Evolutionary conservation across 805 yeast species (phyloP).

Genomic region (Priceomyces castillae): DNA sequence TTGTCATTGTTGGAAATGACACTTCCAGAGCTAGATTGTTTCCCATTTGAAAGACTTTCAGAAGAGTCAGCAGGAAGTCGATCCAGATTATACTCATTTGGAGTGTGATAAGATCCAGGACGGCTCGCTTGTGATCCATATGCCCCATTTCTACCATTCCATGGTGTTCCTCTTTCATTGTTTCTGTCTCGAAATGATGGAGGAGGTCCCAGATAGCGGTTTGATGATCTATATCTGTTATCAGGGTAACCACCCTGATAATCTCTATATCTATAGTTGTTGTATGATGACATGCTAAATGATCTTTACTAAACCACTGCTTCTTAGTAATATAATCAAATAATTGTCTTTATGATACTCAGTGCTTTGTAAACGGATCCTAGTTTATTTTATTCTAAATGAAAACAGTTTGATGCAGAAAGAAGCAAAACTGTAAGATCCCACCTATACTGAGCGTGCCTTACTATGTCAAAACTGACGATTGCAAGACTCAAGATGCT

Average conservation of each 20-base stretch:
- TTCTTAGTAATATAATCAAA: too few relatives aligned
- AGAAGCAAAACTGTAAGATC: neutral
- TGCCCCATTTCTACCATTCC: slow-evolving; percentile 1
- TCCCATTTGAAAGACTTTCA: neutral
- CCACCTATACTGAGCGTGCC: neutral
- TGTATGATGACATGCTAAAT: slow-evolving; percentile 28
- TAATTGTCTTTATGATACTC: too few relatives aligned
- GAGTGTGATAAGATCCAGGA: neutral
- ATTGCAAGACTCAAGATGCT: neutral
- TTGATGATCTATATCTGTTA: slow-evolving; percentile 43
- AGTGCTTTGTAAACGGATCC: too few relatives aligned
- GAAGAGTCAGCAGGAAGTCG: neutral
- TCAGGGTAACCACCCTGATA: slow-evolving; percentile 6
- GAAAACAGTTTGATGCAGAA: neutral
- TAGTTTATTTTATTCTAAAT: neutral
- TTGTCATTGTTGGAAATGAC: neutral
- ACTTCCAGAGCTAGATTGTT: neutral
- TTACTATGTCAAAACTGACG: neutral
- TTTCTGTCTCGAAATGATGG: slow-evolving; percentile 2
- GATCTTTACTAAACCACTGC: neutral
- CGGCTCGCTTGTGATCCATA: neutral
- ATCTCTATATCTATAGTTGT: slow-evolving; percentile 7
- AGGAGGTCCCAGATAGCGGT: slow-evolving; percentile 3
- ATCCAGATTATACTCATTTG: neutral
- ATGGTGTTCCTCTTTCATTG: neutral